Base-by-base conservation (phyloP, 164 flowering plant genomes). In the Warburgia ugandensis region DNA sequence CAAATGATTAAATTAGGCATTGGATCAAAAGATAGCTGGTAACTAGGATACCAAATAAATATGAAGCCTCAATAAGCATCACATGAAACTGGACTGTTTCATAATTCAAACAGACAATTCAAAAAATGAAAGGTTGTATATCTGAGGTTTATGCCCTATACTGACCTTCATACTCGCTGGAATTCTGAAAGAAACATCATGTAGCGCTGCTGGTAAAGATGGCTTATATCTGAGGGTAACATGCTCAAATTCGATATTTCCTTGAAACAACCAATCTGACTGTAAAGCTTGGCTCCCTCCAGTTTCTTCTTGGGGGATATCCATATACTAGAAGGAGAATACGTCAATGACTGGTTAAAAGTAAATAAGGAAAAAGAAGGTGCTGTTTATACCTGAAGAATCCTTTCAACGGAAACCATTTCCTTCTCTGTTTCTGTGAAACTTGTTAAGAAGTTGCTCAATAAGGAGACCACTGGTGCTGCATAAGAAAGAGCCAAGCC, bases 401-500 rank as follows among this genome's bases (percentile, higher is more conserved):
- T 82, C 67, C 96, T 78, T 66, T 92, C 99, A 56, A 92, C 67
- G 36, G 96, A 74, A 69, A 92, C 95, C 96, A 92, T 85, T 73
- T 92, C 99, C 72, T 92, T 92, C 62, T 92, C 99, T 11, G 96
- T 88, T 67, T 92, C 99, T 26, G 96, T 82, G 60, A 85, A 88
- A 66, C 99, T 88, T 45, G 99, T 65, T 48, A 92, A 71, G 51
- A 86, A 86, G 61, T 77, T 81, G 48, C 99, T 87, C 59, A 92
- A 55, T 64, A 82, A 67, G 38, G 95, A 76, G 28, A 92, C 99
- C 61, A 77, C 57, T 40, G 99, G 99, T 38, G 95, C 78, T 29
- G 96, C 94, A 77, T 92, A 92, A 9, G 99, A 88, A 52, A 92
- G 95, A 23, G 96, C 95, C 73, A 92, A 66, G 29, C 99, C 99